Evolutionary conservation across 495 filamentous ascomycete genomes (phyloP), one percentile per base, ranked within the genome.

Genomic region (Aspergillus sclerotiicarbonarius): DNA sequence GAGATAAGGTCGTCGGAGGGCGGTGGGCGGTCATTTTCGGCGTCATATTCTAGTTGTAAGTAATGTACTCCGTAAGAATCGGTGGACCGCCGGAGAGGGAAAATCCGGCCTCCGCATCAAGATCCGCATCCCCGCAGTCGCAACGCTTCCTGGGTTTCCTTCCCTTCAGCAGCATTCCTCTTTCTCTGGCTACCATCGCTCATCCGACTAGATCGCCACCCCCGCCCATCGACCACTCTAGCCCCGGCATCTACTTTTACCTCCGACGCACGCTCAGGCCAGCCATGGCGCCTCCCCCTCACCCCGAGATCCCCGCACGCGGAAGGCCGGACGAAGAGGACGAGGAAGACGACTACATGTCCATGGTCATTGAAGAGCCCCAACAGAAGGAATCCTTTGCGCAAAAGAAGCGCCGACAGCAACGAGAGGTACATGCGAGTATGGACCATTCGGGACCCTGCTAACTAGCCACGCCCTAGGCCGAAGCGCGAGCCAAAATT

Each of bases 311-410:
- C 65, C 59, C 54, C 57, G 57, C 62, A 63, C 43, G 20, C 21
- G 29, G 19, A 20, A 55, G 6, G 43, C 15, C 21, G 6, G 51
- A 51, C 16, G 33, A 35, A 31, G 67, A 73, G 15, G 64, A 64
- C 1, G 83, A 83, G 20, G 80, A 84, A 61, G 84, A 87, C 8
- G 85, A 88, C 64, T 88, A 87, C 66, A 84, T 88, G 79, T 80
- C 78, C 32, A 87, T 87, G 84, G 62, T 79, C 2, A 80, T 88
- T 58, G 70, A 76, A 33, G 84, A 86, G 46, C 78, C 81, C 4
- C 60, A 71, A 8, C 70, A 75, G 29, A 76, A 76, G 41, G 85
- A 88, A 62, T 82, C 83, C 15, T 84, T 82, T 19, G 67, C 83
- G 6, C 82, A 86, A 61, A 78, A 77, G 25, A 79, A 76, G 50